phyloP scores from a whole-genome alignment of 2,329 filamentous ascomycete species.

The Karstenula rhodostoma region DNA sequence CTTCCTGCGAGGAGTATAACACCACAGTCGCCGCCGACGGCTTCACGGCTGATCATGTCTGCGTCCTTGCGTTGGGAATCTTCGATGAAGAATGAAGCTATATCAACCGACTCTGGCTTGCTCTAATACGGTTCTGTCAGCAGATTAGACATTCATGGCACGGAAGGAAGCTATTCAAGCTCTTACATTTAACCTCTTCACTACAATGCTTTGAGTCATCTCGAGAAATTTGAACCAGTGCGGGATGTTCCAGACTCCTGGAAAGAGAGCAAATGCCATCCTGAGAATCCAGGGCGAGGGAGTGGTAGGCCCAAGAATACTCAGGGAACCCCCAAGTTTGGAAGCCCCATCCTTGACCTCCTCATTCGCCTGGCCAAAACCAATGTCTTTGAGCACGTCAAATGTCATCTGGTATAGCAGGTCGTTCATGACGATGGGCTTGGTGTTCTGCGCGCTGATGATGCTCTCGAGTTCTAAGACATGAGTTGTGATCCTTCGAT shows the following conservation, averaged over 20 bases:
- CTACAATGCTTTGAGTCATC: conserved; percentile 8
- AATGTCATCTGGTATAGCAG: conserved; percentile 21
- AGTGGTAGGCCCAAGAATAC: conserved; percentile 15
- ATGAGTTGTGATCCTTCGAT: conserved; percentile 6
- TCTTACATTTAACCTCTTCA: conserved; percentile 13
- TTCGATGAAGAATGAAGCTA: conserved; percentile 16
- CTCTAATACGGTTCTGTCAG: conserved; percentile 4
- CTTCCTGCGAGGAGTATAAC: conserved; percentile 18
- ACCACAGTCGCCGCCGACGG: conserved; percentile 16
- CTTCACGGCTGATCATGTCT: background rate
- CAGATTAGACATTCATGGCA: background rate
- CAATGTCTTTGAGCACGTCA: conserved; percentile 19
- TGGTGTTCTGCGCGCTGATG: conserved; percentile 2
- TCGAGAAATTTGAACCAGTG: conserved; percentile 12
- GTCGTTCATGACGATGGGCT: conserved; percentile 19
- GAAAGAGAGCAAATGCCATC: conserved; percentile 15
- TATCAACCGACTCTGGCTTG: conserved; percentile 5
- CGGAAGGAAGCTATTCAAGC: background rate
- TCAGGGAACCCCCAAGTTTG: conserved; percentile 8
- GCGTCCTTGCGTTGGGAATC: conserved; percentile 8
- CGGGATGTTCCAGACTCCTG: conserved; percentile 9
- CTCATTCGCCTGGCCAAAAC: conserved; percentile 12
- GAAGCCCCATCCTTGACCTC: conserved; percentile 5
- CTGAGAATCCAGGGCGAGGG: conserved; percentile 17
- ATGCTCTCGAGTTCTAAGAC: background rate